Evolutionary conservation across 139 green algal genomes (phyloP), one percentile per base, ranked within the genome.

Genomic region (Chlamydomonas sp.): DNA sequence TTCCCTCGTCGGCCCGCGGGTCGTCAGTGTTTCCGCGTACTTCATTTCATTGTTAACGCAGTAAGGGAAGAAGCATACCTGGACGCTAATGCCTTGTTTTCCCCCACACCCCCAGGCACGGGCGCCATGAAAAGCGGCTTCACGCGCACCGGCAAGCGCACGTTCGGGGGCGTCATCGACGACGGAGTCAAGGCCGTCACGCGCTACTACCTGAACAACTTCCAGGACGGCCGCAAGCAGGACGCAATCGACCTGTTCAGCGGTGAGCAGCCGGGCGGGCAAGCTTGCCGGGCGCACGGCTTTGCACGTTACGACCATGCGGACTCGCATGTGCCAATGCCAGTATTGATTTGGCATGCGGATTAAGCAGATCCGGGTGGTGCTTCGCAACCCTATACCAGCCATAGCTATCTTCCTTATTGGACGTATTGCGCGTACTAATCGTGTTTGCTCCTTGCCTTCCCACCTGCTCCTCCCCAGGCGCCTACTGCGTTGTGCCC

Each of bases 131-230:
- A 99, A 92, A 96, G 91, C 76, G 95, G 94, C 68, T 99, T 98
- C 93, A 98, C 96, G 1, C 95, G 97, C 85, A 98, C 96, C 17
- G 97, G 97, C 86, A 96, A 97, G 93, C 93, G 96, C 82, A 96
- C 95, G 18, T 79, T 95, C 0, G 93, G 86, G 18, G 96, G 97
- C 31, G 86, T 98, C 31, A 61, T 98, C 62, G 96, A 98, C 76
- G 97, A 99, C 80, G 95, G 96, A 59, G 62, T 84, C 61, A 98
- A 98, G 93, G 94, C 90, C 4, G 88, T 93, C 1, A 90, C 77
- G 78, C 90, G 96, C 57, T 99, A 98, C 92, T 98, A 96, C 89
- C 88, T 99, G 14, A 99, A 99, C 94, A 98, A 98, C 93, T 99
- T 98, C 89, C 66, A 92, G 84, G 96, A 98, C 78, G 96, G 96